Evolutionary conservation across 768 basidiomycete species (phyloP), one percentile per base, ranked within the genome.

Genomic region (Suillus subluteus): DNA sequence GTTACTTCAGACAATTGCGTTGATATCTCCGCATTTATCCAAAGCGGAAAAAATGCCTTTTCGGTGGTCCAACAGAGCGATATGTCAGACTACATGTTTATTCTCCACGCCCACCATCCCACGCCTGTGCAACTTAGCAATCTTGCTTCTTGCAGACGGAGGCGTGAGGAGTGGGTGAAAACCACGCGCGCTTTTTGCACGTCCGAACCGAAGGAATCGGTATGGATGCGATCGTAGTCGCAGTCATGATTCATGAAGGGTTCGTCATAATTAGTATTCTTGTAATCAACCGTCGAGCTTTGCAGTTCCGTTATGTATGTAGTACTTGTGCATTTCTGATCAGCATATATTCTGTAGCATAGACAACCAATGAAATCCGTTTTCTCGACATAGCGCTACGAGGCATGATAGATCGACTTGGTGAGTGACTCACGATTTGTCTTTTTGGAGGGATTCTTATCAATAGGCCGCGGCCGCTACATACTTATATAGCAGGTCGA

Each of bases 41-140:
- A 66, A 21, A 46, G 62, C 0, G 87, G 86, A 23, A 52, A 71
- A 11, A 88, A 88, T 68, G 74, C 63, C 1, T 71, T 88, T 11
- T 75, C 80, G 65, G 76, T 89, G 40, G 70, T 67, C 40, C 86
- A 86, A 62, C 72, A 70, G 38, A 74, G 72, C 23, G 83, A 84
- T 69, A 73, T 86, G 74, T 82, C 82, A 8, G 74, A 78, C 40
- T 82, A 84, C 65, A 74, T 80, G 32, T 78, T 87, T 59, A 76
- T 85, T 37, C 74, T 89, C 6, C 81, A 82, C 58, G 80, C 78
- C 1, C 87, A 89, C 72, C 78, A 72, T 44, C 88, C 88, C 5
- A 87, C 85, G 8, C 69, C 56, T 9, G 73, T 70, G 2, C 88
- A 88, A 70, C 69, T 86, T 3, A 70, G 75, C 32, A 72, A 72